These are phyloP conservation scores for Nakazawaea pomicola DNA, from an alignment of 805 yeast species.

Conservation along the genomic window DNA sequence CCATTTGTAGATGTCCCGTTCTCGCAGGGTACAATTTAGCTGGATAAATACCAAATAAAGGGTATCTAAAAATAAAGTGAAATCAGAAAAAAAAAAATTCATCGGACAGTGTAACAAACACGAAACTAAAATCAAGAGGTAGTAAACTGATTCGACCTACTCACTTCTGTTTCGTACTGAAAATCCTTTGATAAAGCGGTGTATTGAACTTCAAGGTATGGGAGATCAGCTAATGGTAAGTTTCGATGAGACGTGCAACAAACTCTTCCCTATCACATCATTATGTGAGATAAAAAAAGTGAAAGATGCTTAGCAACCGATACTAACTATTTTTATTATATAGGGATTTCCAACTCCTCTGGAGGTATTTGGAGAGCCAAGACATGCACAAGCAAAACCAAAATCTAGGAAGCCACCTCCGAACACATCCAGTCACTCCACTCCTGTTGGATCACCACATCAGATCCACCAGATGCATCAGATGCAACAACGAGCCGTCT, in stretches of 20 bases:
- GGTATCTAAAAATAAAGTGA: no score
- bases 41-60: no score
- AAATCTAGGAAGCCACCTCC: slow-evolving; percentile 17
- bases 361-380: slow-evolving; percentile 17
- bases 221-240: slow-evolving; percentile 12
- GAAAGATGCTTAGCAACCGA: not conserved
- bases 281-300: not conserved
- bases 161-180: no score
- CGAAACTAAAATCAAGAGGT: no score
- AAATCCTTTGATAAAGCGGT: no score
- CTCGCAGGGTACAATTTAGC: no score
- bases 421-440: slow-evolving; percentile 6
- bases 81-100: no score
- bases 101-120: no score
- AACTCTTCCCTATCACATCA: no score
- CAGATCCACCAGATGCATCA: slow-evolving; percentile 14
- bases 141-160: no score
- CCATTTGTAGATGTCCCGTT: no score
- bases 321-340: slow-evolving; percentile 1
- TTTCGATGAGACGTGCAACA: not conserved
- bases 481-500: slow-evolving; percentile 14
- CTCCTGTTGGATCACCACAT: slow-evolving; percentile 16
- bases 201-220: not conserved
- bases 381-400: slow-evolving; percentile 13
- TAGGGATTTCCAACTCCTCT: slow-evolving; percentile 13